phyloP scores from a whole-genome alignment of 352 stramenopile genomes.

The Elongisporangium prolatum region DNA sequence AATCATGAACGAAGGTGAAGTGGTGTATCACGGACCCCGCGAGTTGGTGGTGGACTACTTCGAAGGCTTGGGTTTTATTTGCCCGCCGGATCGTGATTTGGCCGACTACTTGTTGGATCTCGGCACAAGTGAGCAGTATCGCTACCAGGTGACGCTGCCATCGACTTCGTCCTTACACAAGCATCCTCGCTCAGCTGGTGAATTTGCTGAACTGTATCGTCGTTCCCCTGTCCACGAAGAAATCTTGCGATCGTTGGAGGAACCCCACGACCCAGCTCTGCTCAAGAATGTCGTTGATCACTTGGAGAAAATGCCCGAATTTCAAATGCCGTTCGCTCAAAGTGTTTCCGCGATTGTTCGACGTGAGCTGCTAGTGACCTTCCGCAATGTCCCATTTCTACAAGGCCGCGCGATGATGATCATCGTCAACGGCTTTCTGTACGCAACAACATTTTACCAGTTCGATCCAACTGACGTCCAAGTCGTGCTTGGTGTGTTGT shows the following conservation, averaged over 20 bases:
- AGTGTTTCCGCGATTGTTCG: conserved; percentile 14
- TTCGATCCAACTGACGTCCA: conserved; percentile 15
- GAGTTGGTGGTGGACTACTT: too few species aligned
- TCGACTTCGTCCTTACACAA: too few species aligned
- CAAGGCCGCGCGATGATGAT: conserved; percentile 20
- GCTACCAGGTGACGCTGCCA: conserved; percentile 19
- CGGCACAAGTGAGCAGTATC: conserved; percentile 21
- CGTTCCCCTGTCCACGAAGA: too few species aligned
- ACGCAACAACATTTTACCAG: conserved; percentile 29
- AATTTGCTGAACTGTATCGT: too few species aligned
- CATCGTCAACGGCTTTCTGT: conserved; percentile 23
- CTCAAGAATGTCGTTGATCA: too few species aligned
- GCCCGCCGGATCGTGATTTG: too few species aligned
- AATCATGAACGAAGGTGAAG: too few species aligned
- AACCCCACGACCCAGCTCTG: conserved; percentile 2
- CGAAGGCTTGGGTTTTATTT: too few species aligned
- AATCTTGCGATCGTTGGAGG: too few species aligned
- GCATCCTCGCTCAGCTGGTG: conserved; percentile 12
- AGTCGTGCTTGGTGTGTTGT: conserved; percentile 49
- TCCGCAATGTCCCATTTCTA: conserved; percentile 21
- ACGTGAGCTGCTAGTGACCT: conserved; percentile 45
- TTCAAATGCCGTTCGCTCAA: conserved; percentile 16
- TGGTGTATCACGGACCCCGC: too few species aligned
- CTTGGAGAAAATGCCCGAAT: too few species aligned
- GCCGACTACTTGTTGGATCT: too few species aligned